These are phyloP conservation scores for Amyloporia xantha DNA, from an alignment of 768 basidiomycete genomes.

Conservation along the genomic window DNA sequence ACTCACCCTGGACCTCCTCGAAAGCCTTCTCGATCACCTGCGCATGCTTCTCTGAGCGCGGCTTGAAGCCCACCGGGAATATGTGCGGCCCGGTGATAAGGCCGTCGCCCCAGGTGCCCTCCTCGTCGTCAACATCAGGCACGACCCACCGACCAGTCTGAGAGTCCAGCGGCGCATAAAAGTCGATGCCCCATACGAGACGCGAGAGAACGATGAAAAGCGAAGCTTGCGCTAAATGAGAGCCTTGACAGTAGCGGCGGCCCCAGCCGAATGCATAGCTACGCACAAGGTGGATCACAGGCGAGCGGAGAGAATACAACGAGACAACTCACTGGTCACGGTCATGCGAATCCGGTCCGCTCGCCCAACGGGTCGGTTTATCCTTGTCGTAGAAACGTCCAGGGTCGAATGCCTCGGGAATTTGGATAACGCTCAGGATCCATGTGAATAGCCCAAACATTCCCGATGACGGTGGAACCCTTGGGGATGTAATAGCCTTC, in stretches of 20 bases:
- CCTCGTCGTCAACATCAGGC: slow-evolving; percentile 3
- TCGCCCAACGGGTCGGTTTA: neutral
- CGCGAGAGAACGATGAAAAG: slow-evolving; percentile 19
- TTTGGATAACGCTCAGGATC: slow-evolving; percentile 32
- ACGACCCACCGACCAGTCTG: neutral
- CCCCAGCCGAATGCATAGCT: slow-evolving; percentile 18
- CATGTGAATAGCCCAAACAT: slow-evolving; percentile 27
- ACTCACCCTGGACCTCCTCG: slow-evolving; percentile 4
- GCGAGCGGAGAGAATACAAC: neutral
- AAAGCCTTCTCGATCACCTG: neutral
- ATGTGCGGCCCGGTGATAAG: slow-evolving; percentile 2
- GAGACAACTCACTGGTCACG: slow-evolving; percentile 1
- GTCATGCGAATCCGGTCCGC: neutral
- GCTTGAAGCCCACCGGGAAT: neutral
- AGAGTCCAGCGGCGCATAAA: slow-evolving; percentile 11
- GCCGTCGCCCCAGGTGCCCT: slow-evolving; percentile 1
- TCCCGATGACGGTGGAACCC: slow-evolving; percentile 18
- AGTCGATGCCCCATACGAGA: slow-evolving; percentile 20
- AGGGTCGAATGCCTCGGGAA: slow-evolving; percentile 35
- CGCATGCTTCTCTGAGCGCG: slow-evolving; percentile 1
- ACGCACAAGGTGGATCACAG: neutral
- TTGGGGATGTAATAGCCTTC: slow-evolving; percentile 27
- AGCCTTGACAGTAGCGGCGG: slow-evolving; percentile 15
- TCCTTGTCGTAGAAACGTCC: slow-evolving; percentile 25
- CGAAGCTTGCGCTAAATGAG: slow-evolving; percentile 17